phyloP scores from a whole-genome alignment of 208 protist genomes.

The Herpetomonas samuelpessoai region DNA sequence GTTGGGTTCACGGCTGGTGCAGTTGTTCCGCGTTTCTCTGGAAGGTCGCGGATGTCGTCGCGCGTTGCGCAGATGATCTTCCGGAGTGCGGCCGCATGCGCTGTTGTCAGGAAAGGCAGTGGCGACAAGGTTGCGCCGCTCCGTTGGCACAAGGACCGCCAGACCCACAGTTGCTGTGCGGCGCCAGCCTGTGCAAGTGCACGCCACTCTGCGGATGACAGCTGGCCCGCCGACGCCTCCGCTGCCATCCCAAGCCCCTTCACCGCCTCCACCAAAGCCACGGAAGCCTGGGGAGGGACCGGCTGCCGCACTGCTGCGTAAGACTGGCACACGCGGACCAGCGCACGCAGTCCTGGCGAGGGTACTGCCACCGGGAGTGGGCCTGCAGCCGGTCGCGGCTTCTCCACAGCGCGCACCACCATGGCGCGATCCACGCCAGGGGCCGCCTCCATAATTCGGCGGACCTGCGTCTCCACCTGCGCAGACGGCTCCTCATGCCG shows the following conservation, averaged over 20 bases:
- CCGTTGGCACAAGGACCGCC: conserved; percentile 10
- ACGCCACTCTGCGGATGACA: conserved; percentile 2
- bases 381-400: too few relatives aligned
- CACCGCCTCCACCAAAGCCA: conserved; percentile 52
- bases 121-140: conserved; percentile 3
- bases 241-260: conserved; percentile 17
- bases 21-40: too few relatives aligned
- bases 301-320: conserved; percentile 11
- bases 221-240: conserved; percentile 5
- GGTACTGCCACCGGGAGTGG: background rate
- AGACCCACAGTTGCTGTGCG: conserved; percentile 12
- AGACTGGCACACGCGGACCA: conserved; percentile 14
- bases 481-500: background rate
- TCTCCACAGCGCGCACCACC: too few relatives aligned
- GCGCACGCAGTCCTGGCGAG: conserved; percentile 14
- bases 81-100: conserved; percentile 15
- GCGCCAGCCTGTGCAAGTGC: conserved; percentile 9
- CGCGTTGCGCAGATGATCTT: conserved; percentile 9
- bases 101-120: conserved; percentile 9
- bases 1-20: too few relatives aligned
- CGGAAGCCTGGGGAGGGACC: conserved; percentile 37
- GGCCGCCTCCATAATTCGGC: too few relatives aligned
- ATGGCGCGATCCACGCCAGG: too few relatives aligned
- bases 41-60: conserved; percentile 6
- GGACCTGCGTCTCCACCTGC: conserved; percentile 5